Base-by-base conservation (phyloP, 176 grass and related monocot species). In the Metroxylon sagu region DNA sequence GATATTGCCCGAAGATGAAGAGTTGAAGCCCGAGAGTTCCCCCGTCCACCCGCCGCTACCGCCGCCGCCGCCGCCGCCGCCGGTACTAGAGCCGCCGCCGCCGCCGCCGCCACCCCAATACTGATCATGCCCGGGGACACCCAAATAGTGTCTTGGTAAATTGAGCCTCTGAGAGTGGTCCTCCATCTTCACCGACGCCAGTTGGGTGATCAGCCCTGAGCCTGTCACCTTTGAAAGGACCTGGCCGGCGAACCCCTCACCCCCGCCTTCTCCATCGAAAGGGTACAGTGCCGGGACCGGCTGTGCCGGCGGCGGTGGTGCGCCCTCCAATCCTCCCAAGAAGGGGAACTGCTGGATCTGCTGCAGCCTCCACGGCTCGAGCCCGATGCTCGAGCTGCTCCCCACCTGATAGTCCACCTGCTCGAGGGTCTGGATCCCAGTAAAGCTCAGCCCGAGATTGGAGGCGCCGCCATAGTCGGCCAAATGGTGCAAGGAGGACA, bases 141-240 rank as follows among this genome's bases (percentile, higher is more conserved):
- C 65, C 53, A 75, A 50, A 53, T 70, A 81, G 4, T 67, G 59
- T 53, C 76, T 54, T 10, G 23, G 64, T 26, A 71, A 75, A 74
- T 39, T 67, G 56, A 53, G 43, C 50, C 57, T 57, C 8, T 18
- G 64, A 16, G 53, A 27, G 31, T 68, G 53, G 39, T 80, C 94
- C 58, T 98, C 93, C 94, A 93, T 98, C 75, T 98, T 98, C 64
- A 98, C 77, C 5, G 93, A 86, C 3, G 92, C 87, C 19, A 97
- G 85, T 69, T 97, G 87, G 19, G 87, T 74, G 43, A 91, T 83
- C n/a, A 97, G 61, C 4, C 81, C 87, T 0, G 94, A 77, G 16
- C 68, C 82, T 3, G 86, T 76, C 12, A 83, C 74, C 56, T 85
- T 85, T 6, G 86, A 80, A 26, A 97, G 73, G 14, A 73, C 76